Conservation (phyloP, 2,329 filamentous ascomycete species). For the Fusarium solani-melongenae region DNA sequence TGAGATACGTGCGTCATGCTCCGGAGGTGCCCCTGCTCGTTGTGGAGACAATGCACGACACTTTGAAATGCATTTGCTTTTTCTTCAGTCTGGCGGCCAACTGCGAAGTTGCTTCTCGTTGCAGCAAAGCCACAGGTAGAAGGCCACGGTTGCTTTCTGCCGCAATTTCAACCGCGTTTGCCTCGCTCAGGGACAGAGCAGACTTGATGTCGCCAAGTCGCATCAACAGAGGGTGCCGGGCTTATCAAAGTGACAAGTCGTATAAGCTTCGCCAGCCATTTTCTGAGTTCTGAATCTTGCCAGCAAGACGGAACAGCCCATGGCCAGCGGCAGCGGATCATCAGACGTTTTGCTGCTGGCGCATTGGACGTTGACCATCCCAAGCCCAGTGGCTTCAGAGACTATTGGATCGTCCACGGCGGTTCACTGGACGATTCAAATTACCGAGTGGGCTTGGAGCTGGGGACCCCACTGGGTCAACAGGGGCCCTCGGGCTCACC, state of each 20-base stretch:
- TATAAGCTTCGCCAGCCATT: background rate
- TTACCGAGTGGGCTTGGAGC: conserved; percentile 11
- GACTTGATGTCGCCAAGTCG: background rate
- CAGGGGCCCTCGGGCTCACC: conserved; percentile 13
- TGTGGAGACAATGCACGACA: conserved; percentile 21
- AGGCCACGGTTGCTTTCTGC: background rate
- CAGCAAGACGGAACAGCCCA: conserved; percentile 5
- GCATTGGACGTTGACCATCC: conserved; percentile 1
- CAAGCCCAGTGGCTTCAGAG: conserved; percentile 8
- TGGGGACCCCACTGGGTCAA: conserved; percentile 5
- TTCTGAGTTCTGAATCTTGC: background rate
- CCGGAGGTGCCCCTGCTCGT: conserved; percentile 1
- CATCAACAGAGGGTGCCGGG: background rate
- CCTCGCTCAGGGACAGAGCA: background rate
- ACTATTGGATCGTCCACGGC: conserved; percentile 21
- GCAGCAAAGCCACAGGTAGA: background rate
- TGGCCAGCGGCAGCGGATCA: background rate
- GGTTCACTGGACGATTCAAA: conserved; percentile 15
- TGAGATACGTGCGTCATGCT: conserved; percentile 25
- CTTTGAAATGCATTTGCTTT: conserved; percentile 15
- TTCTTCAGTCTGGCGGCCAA: background rate
- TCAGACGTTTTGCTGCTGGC: conserved; percentile 12
- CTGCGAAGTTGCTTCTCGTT: background rate
- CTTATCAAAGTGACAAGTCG: conserved; percentile 2
- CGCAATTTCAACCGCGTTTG: background rate